Percentiles rank a stretch among this genome's conserved stretches.
These are phyloP conservation scores for Arthrobotrys entomopaga DNA, from an alignment of 2,329 filamentous ascomycete genomes.

Conservation along the genomic window DNA sequence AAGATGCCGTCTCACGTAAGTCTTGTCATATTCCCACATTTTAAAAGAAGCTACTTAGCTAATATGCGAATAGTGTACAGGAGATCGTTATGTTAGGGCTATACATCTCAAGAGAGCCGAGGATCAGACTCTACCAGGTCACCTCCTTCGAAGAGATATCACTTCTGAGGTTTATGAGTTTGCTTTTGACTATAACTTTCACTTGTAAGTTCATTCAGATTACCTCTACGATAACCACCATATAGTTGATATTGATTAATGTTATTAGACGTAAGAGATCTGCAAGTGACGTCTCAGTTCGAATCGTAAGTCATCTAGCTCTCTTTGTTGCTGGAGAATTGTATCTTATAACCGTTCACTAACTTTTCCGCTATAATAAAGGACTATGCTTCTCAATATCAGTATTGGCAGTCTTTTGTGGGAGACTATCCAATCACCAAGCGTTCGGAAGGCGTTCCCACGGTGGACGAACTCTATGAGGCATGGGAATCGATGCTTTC, in stretches of 20 bases:
- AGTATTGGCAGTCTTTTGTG: constrained; percentile 29
- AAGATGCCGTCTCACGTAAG: constrained; percentile 44
- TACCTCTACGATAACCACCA: constrained; percentile 4
- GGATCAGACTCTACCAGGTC: constrained; percentile 32
- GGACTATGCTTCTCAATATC: constrained; percentile 43
- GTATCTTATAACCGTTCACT: constrained; percentile 7
- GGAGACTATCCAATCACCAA: constrained; percentile 21
- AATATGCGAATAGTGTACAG: constrained; percentile 34
- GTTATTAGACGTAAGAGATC: constrained; percentile 39
- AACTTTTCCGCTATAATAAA: constrained; percentile 22
- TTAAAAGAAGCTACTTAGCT: constrained; percentile 8
- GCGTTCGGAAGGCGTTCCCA: constrained; percentile 28
- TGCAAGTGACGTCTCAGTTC: constrained; percentile 40
- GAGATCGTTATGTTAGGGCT: constrained; percentile 39
- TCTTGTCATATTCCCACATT: constrained; percentile 10
- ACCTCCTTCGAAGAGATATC: constrained; percentile 33
- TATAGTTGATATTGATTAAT: constrained; percentile 8
- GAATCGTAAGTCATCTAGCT: constrained; percentile 36
- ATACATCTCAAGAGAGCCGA: constrained; percentile 39
- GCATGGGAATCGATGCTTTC: constrained; percentile 40
- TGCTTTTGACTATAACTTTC: constrained; percentile 42
- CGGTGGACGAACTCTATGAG: constrained; percentile 34
- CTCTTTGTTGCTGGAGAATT: constrained; percentile 6
- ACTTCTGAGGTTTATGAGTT: constrained; percentile 41
- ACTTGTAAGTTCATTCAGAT: constrained; percentile 26